A percentile compares a stretch with the other conserved stretches of the same genome.
phyloP scores from a whole-genome alignment of 768 basidiomycete genomes.

The Ephemerocybe angulata region DNA sequence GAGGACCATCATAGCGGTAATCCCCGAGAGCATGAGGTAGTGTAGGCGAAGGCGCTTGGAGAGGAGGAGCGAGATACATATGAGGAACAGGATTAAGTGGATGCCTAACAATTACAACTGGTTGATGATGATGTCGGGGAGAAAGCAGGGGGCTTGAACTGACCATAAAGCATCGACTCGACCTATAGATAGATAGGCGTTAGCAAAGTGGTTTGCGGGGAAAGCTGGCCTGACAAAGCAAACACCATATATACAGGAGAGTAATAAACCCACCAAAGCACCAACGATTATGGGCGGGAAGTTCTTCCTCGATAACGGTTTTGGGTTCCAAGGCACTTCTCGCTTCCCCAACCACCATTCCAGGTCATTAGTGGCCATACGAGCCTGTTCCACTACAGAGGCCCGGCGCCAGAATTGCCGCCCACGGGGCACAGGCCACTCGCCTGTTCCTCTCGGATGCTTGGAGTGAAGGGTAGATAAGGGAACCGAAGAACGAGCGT shows the following conservation, averaged over 20 bases:
- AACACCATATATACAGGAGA: background rate
- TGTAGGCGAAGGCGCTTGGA: background rate
- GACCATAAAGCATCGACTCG: conserved; percentile 3
- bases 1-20: conserved; percentile 9
- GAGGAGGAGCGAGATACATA: conserved; percentile 8
- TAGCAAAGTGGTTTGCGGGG: background rate
- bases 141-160: background rate
- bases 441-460: no score
- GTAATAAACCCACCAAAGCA: background rate
- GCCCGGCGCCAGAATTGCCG: no score
- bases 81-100: conserved; percentile 9
- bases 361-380: no score
- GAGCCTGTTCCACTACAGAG: no score
- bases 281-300: background rate
- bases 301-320: background rate
- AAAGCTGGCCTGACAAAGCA: background rate
- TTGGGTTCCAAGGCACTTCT: background rate
- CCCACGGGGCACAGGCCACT: no score
- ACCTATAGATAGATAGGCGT: background rate
- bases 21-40: conserved; percentile 7
- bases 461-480: no score
- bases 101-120: conserved; percentile 1
- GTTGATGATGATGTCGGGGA: background rate
- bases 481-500: no score
- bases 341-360: background rate